These are phyloP conservation scores for Roridomyces roridus DNA, from an alignment of 768 basidiomycete species.

Conservation along the genomic window DNA sequence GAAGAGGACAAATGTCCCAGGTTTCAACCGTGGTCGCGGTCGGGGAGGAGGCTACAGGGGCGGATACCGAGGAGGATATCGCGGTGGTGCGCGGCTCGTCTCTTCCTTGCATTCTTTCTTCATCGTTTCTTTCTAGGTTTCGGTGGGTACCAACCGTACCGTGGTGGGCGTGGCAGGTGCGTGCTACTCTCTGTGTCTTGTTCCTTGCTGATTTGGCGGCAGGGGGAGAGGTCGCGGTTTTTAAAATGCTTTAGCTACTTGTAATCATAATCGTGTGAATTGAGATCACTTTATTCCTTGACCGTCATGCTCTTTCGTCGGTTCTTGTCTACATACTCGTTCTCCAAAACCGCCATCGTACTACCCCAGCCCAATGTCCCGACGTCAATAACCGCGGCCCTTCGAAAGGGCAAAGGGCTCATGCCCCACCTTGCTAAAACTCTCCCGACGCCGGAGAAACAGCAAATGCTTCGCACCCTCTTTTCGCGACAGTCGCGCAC, in stretches of 20 bases:
- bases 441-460: constrained; percentile 72
- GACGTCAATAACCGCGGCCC: constrained; percentile 42
- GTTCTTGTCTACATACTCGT: constrained; percentile 70
- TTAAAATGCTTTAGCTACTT: constrained; percentile 35
- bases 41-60: constrained; percentile 73
- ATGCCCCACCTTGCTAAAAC: constrained; percentile 76
- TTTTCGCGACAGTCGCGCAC: constrained; percentile 76
- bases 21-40: constrained; percentile 85
- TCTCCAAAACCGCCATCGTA: constrained; percentile 71
- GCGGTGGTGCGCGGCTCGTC: constrained; percentile 44
- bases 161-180: constrained; percentile 77
- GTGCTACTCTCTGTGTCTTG: constrained; percentile 27
- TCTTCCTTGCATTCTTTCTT: background rate
- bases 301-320: constrained; percentile 48
- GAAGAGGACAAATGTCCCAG: constrained; percentile 96
- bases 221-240: constrained; percentile 83
- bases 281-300: background rate
- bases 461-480: constrained; percentile 65
- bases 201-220: background rate
- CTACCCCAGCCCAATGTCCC: constrained; percentile 50
- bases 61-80: constrained; percentile 57
- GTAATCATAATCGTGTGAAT: constrained; percentile 17
- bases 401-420: constrained; percentile 75
- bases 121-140: constrained; percentile 29
- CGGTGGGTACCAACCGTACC: constrained; percentile 67